A percentile compares a stretch with the other conserved stretches of the same genome.
These are phyloP conservation scores for Aspergillus nidulans DNA, from an alignment of 495 filamentous ascomycete genomes.

Conservation along the genomic window DNA sequence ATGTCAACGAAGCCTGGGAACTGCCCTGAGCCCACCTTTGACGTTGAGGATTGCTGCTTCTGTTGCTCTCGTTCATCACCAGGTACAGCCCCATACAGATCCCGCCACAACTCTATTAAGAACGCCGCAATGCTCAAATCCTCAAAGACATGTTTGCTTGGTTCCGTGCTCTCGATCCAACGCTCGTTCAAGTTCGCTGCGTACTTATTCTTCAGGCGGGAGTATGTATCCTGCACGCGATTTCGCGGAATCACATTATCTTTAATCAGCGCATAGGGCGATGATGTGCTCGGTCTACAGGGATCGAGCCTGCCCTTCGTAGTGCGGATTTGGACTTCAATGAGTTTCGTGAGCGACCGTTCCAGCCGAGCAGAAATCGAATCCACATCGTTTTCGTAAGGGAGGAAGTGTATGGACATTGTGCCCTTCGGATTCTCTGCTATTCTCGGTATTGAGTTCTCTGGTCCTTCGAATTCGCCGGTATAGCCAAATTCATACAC, in stretches of 20 bases:
- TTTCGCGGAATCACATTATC: conserved; percentile 72
- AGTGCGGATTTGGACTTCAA: conserved; percentile 72
- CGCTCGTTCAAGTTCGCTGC: conserved; percentile 57
- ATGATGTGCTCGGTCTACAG: conserved; percentile 21
- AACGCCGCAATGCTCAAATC: conserved; percentile 92
- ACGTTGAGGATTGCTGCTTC: neutral
- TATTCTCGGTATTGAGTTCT: neutral
- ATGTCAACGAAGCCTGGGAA: conserved; percentile 96
- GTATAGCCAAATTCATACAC: conserved; percentile 54
- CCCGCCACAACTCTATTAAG: conserved; percentile 83
- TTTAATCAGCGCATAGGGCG: conserved; percentile 47
- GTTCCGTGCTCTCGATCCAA: conserved; percentile 86
- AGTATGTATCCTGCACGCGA: conserved; percentile 73
- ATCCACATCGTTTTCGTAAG: conserved; percentile 24
- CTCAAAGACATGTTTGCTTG: conserved; percentile 90
- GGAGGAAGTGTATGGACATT: conserved; percentile 29
- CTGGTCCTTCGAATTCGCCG: conserved; percentile 5
- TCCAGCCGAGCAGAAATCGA: conserved; percentile 49
- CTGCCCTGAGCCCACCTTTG: neutral
- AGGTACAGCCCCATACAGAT: conserved; percentile 62
- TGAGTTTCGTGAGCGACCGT: conserved; percentile 65
- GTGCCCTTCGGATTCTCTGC: conserved; percentile 13
- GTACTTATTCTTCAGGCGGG: conserved; percentile 73
- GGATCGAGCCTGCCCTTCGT: conserved; percentile 57
- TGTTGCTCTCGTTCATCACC: conserved; percentile 13